A percentile compares a stretch with the other conserved stretches of the same genome.
phyloP scores from a whole-genome alignment of 1,284 basidiomycete genomes.

The Pterulicium gracile region DNA sequence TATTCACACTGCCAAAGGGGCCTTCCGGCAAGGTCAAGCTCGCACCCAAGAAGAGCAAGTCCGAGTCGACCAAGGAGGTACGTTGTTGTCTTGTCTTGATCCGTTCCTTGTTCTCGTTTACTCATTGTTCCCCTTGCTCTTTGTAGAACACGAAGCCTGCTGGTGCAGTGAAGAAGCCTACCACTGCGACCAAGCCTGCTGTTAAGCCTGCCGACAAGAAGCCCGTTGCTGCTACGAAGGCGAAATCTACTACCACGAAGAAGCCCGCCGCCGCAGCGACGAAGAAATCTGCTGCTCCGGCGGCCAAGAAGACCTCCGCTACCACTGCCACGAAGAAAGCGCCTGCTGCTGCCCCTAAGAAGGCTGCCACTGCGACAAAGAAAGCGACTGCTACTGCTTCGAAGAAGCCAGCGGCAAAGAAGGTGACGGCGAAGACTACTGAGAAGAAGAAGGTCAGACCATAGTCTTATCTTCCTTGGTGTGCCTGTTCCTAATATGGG shows the following conservation, averaged over 20 bases:
- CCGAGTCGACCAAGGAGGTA: constrained; percentile 47
- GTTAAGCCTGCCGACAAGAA: constrained; percentile 30
- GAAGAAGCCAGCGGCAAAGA: constrained; percentile 15
- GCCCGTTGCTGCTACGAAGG: constrained; percentile 16
- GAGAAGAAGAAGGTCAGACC: constrained; percentile 13
- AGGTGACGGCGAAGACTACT: constrained; percentile 12
- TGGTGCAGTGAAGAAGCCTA: constrained; percentile 17
- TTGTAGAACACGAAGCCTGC: constrained; percentile 22
- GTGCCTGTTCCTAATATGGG: constrained; percentile 1
- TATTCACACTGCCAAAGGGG: constrained; percentile 69
- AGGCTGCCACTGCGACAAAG: constrained; percentile 12
- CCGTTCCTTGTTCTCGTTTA: too few relatives aligned
- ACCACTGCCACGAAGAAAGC: constrained; percentile 23
- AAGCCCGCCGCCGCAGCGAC: constrained; percentile 14
- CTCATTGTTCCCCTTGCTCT: too few relatives aligned
- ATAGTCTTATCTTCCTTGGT: background rate
- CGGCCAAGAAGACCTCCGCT: constrained; percentile 4
- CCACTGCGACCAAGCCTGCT: constrained; percentile 1
- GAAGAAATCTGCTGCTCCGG: background rate
- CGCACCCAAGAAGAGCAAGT: constrained; percentile 30
- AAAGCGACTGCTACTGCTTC: constrained; percentile 25
- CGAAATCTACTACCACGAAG: constrained; percentile 17
- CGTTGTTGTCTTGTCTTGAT: constrained; percentile 9
- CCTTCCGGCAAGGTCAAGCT: constrained; percentile 49
- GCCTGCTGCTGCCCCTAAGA: constrained; percentile 14